Evolutionary conservation across 306 rosid genomes (phyloP), one percentile per base, ranked within the genome.

Genomic region (Quercus alba): DNA sequence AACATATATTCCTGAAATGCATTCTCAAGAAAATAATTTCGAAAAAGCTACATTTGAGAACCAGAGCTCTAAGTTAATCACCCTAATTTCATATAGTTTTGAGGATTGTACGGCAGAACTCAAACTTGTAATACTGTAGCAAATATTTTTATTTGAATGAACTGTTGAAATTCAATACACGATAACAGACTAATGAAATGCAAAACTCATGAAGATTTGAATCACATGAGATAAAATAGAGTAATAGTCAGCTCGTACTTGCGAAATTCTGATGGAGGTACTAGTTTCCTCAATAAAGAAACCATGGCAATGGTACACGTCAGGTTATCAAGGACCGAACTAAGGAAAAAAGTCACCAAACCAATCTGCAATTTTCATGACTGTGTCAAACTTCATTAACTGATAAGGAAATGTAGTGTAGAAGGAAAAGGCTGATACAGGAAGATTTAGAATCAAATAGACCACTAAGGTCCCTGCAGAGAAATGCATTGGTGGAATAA

Each of bases 291-390:
- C 87, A 95, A 85, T 70, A 95, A 81, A 79, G 97, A 95, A 80
- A 93, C 95, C 99, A 95, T 95, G 86, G 90, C 84, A 71, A 95
- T 95, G 72, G 99, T 95, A 55, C 98, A 90, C 19, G 97, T 95
- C 84, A 93, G 85, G 89, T 95, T 95, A 91, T 95, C 97, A 12
- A 95, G 90, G 82, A 93, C 71, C 19, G 99, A 57, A 85, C 99
- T 95, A 72, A 95, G 97, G 78, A 87, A 91, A 80, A 95, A 95
- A 4, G 96, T 95, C 74, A 91, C 93, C 77, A 89, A 75, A 44
- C 99, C 98, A 83, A 95, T 75, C 99, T 95, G 90, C 81, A 84
- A 84, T 76, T 72, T 44, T 83, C 83, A 81, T 20, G 25, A 52
- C 30, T 82, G 56, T 46, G 15, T 77, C 83, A 83, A 56, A 59